These are phyloP conservation scores for Colletotrichum plurivorum DNA, from an alignment of 2,329 filamentous ascomycete genomes.

Conservation along the genomic window DNA sequence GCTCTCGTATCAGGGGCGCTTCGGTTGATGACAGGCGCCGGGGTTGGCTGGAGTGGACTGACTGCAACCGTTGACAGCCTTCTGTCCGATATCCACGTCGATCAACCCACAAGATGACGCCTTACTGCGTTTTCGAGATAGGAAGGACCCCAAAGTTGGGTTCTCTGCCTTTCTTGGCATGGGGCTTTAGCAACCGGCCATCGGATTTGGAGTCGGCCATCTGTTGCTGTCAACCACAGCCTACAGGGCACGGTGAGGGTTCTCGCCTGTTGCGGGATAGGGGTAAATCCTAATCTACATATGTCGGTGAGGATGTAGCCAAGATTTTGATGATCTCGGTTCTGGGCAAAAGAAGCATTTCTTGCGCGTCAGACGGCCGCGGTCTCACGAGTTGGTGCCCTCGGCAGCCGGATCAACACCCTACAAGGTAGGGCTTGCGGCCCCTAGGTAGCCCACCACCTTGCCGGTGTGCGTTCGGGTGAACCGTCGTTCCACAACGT, in stretches of 20 bases:
- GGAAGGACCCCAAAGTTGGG: constrained; percentile 4
- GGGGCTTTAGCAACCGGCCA: constrained; percentile 4
- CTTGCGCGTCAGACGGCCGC: background rate
- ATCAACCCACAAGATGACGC: constrained; percentile 4
- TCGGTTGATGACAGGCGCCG: constrained; percentile 13
- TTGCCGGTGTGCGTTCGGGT: constrained; percentile 5
- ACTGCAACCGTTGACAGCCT: background rate
- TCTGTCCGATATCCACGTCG: constrained; percentile 2
- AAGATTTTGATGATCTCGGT: constrained; percentile 11
- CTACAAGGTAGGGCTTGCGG: background rate
- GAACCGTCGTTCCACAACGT: background rate
- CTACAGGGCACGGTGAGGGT: background rate
- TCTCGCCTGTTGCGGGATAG: background rate
- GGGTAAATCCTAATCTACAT: constrained; percentile 8
- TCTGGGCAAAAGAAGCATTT: constrained; percentile 15
- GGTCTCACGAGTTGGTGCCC: constrained; percentile 8
- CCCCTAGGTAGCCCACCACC: background rate
- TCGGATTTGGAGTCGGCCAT: constrained; percentile 5
- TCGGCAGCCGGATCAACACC: background rate
- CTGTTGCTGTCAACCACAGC: background rate
- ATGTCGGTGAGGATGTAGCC: constrained; percentile 16
- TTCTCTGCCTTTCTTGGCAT: background rate
- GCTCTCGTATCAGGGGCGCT: constrained; percentile 24
- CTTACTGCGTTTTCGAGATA: constrained; percentile 7
- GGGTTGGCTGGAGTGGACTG: constrained; percentile 21